phyloP scores from a whole-genome alignment of 805 yeast species.

The Candida vartiovaarae region DNA sequence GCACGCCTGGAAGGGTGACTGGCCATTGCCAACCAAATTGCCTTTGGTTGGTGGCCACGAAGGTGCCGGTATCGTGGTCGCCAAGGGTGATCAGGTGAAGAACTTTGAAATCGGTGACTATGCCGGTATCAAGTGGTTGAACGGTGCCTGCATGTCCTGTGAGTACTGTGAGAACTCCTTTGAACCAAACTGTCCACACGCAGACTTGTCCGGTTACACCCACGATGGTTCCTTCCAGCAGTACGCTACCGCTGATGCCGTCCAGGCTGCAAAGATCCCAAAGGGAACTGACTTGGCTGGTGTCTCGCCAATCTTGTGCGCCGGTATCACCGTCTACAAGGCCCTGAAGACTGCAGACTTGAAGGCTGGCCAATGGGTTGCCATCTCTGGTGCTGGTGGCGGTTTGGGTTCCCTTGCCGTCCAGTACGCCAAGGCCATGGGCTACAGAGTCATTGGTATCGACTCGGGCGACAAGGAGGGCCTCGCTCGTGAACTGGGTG shows the following conservation, averaged over 20 bases:
- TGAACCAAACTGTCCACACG: slow-evolving; percentile 62
- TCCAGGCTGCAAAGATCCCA: slow-evolving; percentile 78
- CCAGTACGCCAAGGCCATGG: slow-evolving; percentile 71
- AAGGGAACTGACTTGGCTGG: slow-evolving; percentile 64
- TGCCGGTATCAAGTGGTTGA: slow-evolving; percentile 61
- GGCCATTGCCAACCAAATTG: slow-evolving; percentile 51
- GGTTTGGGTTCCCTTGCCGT: slow-evolving; percentile 68
- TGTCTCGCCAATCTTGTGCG: slow-evolving; percentile 79
- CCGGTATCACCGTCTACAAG: slow-evolving; percentile 87
- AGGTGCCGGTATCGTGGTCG: slow-evolving; percentile 63
- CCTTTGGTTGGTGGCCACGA: slow-evolving; percentile 65
- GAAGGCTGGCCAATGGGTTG: slow-evolving; percentile 64
- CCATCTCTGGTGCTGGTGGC: slow-evolving; percentile 70
- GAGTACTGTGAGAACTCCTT: slow-evolving; percentile 46
- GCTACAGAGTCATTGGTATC: slow-evolving; percentile 57
- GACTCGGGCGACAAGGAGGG: slow-evolving; percentile 56
- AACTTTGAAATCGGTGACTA: slow-evolving; percentile 53
- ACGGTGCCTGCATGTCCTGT: slow-evolving; percentile 54
- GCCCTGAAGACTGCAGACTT: slow-evolving; percentile 74
- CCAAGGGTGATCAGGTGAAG: slow-evolving; percentile 46
- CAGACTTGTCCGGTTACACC: slow-evolving; percentile 73
- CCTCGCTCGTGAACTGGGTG: slow-evolving; percentile 40
- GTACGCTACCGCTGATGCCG: slow-evolving; percentile 81
- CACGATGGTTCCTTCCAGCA: slow-evolving; percentile 90
- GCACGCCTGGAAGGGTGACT: slow-evolving; percentile 65